These are phyloP conservation scores for Bipolaris oryzae DNA, from an alignment of 2,329 filamentous ascomycete genomes.

Conservation along the genomic window DNA sequence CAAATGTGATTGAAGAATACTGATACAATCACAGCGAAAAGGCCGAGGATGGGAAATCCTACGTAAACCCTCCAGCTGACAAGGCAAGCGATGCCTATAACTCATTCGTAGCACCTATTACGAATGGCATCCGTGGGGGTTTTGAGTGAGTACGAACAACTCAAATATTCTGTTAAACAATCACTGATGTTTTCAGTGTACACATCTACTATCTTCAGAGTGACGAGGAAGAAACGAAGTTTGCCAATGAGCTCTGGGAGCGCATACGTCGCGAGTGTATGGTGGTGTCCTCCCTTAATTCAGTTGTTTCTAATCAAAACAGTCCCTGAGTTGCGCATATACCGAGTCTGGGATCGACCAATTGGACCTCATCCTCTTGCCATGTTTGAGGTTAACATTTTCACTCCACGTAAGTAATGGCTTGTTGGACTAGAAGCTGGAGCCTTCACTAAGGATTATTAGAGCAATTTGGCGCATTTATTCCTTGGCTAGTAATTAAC, in stretches of 20 bases:
- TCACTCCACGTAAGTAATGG: constrained; percentile 63
- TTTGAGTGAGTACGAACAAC: constrained; percentile 64
- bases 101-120: constrained; percentile 70
- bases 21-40: constrained; percentile 55
- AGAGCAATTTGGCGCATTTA: constrained; percentile 85
- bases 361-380: constrained; percentile 81
- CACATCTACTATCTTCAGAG: constrained; percentile 80
- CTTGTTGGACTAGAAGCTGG: too few species aligned
- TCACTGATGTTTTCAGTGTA: constrained; percentile 48
- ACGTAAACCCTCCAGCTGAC: constrained; percentile 68
- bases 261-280: constrained; percentile 80
- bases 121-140: constrained; percentile 69
- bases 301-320: constrained; percentile 9
- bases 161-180: background rate
- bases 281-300: constrained; percentile 21
- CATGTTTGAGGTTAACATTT: constrained; percentile 93
- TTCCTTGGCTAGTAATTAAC: constrained; percentile 83
- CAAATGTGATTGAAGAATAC: background rate
- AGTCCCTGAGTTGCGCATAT: constrained; percentile 87
- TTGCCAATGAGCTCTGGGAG: constrained; percentile 75
- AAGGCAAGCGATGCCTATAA: constrained; percentile 71
- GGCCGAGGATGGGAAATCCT: constrained; percentile 77
- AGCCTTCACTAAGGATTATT: constrained; percentile 1
- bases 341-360: constrained; percentile 75
- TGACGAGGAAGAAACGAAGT: constrained; percentile 66